Evolutionary conservation across 176 grass and related monocot genomes (phyloP).

Genomic region (Elymus sibiricus): DNA sequence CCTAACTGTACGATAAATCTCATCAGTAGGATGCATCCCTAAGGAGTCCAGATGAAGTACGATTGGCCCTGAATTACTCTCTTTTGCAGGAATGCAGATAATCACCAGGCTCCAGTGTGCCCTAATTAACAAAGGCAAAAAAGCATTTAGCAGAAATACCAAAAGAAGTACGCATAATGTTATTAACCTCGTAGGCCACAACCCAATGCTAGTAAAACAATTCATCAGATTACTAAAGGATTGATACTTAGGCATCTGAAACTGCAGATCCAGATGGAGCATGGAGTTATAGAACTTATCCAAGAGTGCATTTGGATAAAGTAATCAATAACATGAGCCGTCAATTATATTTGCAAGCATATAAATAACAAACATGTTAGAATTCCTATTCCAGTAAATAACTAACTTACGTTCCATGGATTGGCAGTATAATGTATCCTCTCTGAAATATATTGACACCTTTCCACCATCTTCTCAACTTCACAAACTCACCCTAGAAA

Average conservation of each 20-base stretch:
- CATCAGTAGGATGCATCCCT: constrained; percentile 49
- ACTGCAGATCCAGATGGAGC: background rate
- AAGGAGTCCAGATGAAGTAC: constrained; percentile 94
- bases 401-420: constrained; percentile 74
- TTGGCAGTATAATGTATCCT: constrained; percentile 83
- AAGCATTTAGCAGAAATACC: background rate
- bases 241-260: background rate
- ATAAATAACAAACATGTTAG: background rate
- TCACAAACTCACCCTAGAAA: constrained; percentile 48
- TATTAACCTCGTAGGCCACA: background rate
- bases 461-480: constrained; percentile 98
- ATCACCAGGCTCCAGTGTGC: constrained; percentile 94
- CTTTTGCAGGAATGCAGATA: constrained; percentile 76
- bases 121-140: constrained; percentile 40
- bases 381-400: constrained; percentile 13
- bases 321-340: background rate
- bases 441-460: constrained; percentile 87
- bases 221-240: background rate
- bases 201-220: background rate
- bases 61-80: constrained; percentile 61
- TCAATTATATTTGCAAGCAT: background rate
- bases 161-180: background rate
- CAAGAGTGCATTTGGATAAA: background rate
- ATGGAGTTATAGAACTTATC: background rate
- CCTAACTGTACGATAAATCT: constrained; percentile 48